These are phyloP conservation scores for Coccinonectria pachysandricola DNA, from an alignment of 2,329 filamentous ascomycete genomes.

Conservation along the genomic window DNA sequence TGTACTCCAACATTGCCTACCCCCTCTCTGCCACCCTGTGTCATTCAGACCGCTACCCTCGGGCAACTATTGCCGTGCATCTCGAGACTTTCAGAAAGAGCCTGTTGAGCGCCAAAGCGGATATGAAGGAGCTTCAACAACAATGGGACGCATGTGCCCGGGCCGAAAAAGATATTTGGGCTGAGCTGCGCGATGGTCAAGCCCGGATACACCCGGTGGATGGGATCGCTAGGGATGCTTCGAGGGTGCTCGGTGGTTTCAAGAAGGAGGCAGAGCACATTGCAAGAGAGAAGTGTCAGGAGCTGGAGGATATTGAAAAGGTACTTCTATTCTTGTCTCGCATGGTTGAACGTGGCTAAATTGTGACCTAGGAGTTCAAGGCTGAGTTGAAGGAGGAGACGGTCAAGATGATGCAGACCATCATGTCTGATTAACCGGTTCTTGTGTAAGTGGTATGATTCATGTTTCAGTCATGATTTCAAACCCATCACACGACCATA, in stretches of 20 bases:
- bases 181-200: conserved; percentile 4
- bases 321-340: conserved; percentile 11
- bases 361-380: conserved; percentile 19
- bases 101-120: conserved; percentile 12
- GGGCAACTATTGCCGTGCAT: conserved; percentile 18
- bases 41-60: conserved; percentile 11
- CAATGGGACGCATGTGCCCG: conserved; percentile 19
- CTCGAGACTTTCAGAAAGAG: conserved; percentile 12
- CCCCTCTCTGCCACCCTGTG: conserved; percentile 24
- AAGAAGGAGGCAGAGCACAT: conserved; percentile 15
- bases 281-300: conserved; percentile 8
- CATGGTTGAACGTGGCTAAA: no score
- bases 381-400: conserved; percentile 17
- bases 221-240: conserved; percentile 1
- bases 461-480: no score
- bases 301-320: conserved; percentile 19
- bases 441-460: no score
- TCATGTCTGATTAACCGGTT: conserved; percentile 9
- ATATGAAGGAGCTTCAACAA: conserved; percentile 12
- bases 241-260: conserved; percentile 2
- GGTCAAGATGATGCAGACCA: conserved; percentile 17
- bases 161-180: conserved; percentile 12
- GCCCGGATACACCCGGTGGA: not conserved
- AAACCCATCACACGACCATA: no score
- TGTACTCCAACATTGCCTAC: conserved; percentile 24